Conservation (phyloP, 2,329 filamentous ascomycete species). For the Torrubiellomyces zombiae region DNA sequence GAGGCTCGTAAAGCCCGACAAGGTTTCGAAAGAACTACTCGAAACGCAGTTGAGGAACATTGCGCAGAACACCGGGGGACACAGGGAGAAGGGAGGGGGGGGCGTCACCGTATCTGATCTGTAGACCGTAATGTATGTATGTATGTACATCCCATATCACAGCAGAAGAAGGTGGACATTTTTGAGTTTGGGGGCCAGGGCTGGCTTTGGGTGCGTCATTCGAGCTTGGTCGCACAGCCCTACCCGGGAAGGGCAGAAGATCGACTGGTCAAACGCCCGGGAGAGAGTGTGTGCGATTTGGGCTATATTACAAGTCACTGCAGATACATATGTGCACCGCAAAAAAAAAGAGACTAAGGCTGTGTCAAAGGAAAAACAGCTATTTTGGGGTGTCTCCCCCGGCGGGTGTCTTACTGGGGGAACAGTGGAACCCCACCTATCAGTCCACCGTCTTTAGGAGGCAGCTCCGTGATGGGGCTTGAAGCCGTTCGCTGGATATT, state of each 20-base stretch:
- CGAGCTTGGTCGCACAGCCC: conserved; percentile 3
- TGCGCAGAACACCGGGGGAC: background rate
- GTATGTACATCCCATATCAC: conserved; percentile 1
- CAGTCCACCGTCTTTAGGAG: conserved; percentile 1
- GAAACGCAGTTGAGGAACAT: no score
- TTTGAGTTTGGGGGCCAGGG: conserved; percentile 1
- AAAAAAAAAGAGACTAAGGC: no score
- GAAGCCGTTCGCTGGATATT: no score
- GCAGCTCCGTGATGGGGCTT: no score
- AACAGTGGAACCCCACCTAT: background rate
- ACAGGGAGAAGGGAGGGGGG: background rate
- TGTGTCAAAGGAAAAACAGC: conserved; percentile 1
- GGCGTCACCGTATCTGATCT: background rate
- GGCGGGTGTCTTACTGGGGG: background rate
- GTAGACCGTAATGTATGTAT: background rate
- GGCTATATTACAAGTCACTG: no score
- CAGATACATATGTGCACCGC: no score
- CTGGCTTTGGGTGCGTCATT: conserved; percentile 1
- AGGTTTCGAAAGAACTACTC: no score
- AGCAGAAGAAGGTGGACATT: conserved; percentile 1
- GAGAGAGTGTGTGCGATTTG: background rate
- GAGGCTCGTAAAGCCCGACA: no score
- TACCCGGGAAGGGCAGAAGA: conserved; percentile 3
- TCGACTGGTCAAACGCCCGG: conserved; percentile 3
- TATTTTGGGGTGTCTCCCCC: conserved; percentile 3